These are phyloP conservation scores for Gossypium australe DNA, from an alignment of 345 rosid genomes.

Conservation along the genomic window DNA sequence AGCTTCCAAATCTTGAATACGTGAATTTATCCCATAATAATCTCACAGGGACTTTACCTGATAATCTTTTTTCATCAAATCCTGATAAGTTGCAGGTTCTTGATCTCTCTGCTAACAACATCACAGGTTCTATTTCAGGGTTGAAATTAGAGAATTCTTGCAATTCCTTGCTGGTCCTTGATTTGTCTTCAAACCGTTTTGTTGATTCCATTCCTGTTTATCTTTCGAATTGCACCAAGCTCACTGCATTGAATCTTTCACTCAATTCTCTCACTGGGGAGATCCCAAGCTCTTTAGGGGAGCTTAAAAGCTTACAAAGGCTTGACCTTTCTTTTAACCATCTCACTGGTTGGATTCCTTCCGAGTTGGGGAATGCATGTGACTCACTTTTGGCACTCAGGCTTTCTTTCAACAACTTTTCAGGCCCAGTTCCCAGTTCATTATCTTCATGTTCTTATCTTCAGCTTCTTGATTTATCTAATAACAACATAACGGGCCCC, in stretches of 20 bases:
- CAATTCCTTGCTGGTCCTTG: constrained; percentile 54
- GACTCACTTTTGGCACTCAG: constrained; percentile 50
- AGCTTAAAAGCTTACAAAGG: constrained; percentile 46
- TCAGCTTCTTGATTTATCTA: constrained; percentile 70
- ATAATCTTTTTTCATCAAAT: constrained; percentile 36
- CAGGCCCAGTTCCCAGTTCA: constrained; percentile 64
- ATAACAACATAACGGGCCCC: constrained; percentile 77
- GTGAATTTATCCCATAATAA: constrained; percentile 58
- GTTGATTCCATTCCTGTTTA: constrained; percentile 49
- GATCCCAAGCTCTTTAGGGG: constrained; percentile 60
- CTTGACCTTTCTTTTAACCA: constrained; percentile 75
- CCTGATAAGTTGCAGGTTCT: constrained; percentile 61
- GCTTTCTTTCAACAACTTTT: constrained; percentile 70
- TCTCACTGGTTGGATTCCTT: constrained; percentile 79
- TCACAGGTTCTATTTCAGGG: constrained; percentile 77
- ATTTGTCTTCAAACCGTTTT: constrained; percentile 62
- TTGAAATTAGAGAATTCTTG: constrained; percentile 51
- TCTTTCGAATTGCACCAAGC: constrained; percentile 72
- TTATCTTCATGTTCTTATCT: constrained; percentile 68
- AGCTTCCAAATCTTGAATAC: constrained; percentile 47
- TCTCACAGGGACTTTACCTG: constrained; percentile 60
- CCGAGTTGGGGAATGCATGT: constrained; percentile 67
- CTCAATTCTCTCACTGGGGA: constrained; percentile 57
- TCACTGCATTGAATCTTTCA: constrained; percentile 58
- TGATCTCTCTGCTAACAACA: constrained; percentile 76